Conservation (phyloP, 2,329 filamentous ascomycete genomes). For the Diplocarpon mali region DNA sequence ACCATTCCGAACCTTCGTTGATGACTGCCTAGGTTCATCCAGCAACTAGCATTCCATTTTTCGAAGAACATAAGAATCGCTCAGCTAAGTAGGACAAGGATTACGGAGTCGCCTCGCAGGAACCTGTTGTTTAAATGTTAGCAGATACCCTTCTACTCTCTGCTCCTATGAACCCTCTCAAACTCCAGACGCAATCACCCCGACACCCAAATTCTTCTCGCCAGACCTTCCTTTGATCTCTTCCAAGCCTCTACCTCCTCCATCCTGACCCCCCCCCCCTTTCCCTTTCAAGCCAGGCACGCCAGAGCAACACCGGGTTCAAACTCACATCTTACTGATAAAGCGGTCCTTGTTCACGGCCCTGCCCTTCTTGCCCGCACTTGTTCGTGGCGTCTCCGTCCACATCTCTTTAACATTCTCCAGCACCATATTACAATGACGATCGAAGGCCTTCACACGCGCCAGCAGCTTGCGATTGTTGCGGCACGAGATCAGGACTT, state of each 20-base stretch:
- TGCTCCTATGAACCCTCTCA: not conserved
- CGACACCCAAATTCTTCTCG: no score
- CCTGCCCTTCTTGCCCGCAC: conserved; percentile 77
- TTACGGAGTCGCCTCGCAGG: conserved; percentile 29
- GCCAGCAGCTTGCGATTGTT: conserved; percentile 98
- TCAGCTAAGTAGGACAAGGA: conserved; percentile 29
- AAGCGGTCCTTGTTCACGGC: conserved; percentile 97
- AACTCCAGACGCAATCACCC: not conserved
- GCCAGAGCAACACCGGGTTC: not conserved
- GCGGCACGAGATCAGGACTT: conserved; percentile 93
- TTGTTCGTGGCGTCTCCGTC: conserved; percentile 81
- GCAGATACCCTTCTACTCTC: not conserved
- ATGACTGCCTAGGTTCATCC: conserved; percentile 10
- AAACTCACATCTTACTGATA: conserved; percentile 85
- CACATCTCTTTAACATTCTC: conserved; percentile 99
- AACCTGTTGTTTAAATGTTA: conserved; percentile 21
- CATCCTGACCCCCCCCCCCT: not conserved
- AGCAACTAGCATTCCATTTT: conserved; percentile 1
- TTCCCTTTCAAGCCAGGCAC: conserved; percentile 1
- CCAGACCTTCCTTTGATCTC: no score
- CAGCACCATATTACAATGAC: conserved; percentile 98
- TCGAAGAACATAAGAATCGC: conserved; percentile 8
- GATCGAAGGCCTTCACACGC: conserved; percentile 95
- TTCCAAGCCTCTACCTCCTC: no score
- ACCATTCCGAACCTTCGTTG: conserved; percentile 2